Base-by-base conservation (phyloP, 1,139 yeast species). In the Pichia sp. region DNA sequence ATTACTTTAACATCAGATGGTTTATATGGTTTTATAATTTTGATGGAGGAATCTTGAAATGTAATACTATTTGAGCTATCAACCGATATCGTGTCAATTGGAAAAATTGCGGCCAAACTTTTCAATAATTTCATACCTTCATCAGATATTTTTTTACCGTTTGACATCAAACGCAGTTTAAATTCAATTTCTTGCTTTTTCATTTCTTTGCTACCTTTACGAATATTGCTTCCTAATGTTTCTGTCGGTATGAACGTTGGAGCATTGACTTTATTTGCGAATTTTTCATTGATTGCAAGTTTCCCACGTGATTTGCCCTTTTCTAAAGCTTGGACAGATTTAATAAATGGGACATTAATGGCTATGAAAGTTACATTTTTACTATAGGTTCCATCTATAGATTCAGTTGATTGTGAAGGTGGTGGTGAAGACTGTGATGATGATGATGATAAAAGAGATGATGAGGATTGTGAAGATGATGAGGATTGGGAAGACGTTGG, bases 321-420 rank as follows among this genome's bases (percentile, higher is more conserved):
- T 11, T 67, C 68, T 13, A 70, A 48, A 1, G 77, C 73, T 29
- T 68, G 68, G 14, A 80, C 66, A 9, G 68, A 66, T 55, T 77
- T 78, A 50, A 83, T 72, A 55, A 77, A 80, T 10, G 76, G 61
- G 6, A 78, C 68, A 55, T 79, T 79, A 43, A 82, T 65, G 38
- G 81, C 63, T 45, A 74, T 69, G 59, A 73, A 78, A 37, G 69
- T 66, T 28, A 57, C 60, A 33, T 45, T 23, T n/a, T 32, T 28
- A 8, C 40, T 35, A 22, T 37, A 40, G 5, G 31, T 38, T 11
- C 27, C 11, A 16, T 33, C 27, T 24, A 28, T 27, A 4, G 55
- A 40, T 1, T 44, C 65, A 59, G 23, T 34, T 5, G 50, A 22
- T n/a, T 42, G 20, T 8, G 40, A 31, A 2, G 51, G 49, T 13